phyloP scores from a whole-genome alignment of 148 eudicot genomes.

The Rhododendron williamsianum region DNA sequence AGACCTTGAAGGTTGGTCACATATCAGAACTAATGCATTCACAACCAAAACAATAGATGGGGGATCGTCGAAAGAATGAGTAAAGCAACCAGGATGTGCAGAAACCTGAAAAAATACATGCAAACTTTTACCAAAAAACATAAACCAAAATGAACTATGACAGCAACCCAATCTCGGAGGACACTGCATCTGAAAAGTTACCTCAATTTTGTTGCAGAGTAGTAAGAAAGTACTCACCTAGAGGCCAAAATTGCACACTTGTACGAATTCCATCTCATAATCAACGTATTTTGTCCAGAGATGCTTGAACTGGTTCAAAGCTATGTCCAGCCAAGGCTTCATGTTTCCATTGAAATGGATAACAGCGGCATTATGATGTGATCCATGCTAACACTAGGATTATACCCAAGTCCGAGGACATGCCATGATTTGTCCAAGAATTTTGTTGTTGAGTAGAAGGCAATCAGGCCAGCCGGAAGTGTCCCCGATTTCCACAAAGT shows the following conservation, averaged over 20 bases:
- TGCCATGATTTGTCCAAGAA: conserved; percentile 92
- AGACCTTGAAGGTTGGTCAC: conserved; percentile 7
- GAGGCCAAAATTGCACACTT: conserved; percentile 87
- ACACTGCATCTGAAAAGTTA: conserved; percentile 8
- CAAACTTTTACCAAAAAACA: too few species aligned
- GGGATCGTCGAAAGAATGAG: conserved; percentile 13
- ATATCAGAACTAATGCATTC: conserved; percentile 1
- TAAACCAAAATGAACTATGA: conserved; percentile 8
- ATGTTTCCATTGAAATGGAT: conserved; percentile 92
- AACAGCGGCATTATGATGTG: conserved; percentile 80
- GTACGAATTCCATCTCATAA: conserved; percentile 79
- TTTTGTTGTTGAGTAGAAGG: conserved; percentile 74
- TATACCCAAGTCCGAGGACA: conserved; percentile 83
- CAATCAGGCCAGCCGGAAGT: conserved; percentile 69
- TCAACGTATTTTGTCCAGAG: conserved; percentile 85
- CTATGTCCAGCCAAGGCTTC: conserved; percentile 96
- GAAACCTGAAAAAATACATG: not conserved
- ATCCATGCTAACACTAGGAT: conserved; percentile 90
- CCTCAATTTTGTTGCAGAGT: conserved; percentile 26
- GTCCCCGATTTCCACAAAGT: conserved; percentile 70
- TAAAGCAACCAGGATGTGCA: conserved; percentile 4
- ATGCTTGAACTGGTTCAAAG: conserved; percentile 71
- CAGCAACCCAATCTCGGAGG: not conserved
- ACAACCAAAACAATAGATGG: conserved; percentile 2
- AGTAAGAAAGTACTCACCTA: conserved; percentile 26